Base-by-base conservation (phyloP, 2,329 filamentous ascomycete species). In the Neofusicoccum parvum region DNA sequence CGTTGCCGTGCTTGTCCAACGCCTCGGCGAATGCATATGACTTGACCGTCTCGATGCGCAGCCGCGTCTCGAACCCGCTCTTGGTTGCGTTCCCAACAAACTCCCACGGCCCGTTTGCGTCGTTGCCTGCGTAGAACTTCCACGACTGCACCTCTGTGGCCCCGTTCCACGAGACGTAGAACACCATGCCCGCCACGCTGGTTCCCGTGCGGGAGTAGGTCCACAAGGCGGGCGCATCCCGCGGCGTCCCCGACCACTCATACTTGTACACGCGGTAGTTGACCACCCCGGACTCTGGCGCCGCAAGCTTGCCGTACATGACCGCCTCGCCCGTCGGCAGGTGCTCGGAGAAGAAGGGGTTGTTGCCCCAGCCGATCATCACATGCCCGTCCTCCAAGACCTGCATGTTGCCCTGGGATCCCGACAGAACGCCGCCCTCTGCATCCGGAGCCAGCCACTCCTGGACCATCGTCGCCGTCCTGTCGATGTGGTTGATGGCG, bases 221-320 rank as follows among this genome's bases (percentile, higher is more conserved):
- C 64, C 43, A 67, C 15, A 69, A 49, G 4, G 67, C 46, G 36
- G 67, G 68, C 32, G 48, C 59, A 17, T 58, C 64, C 12, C 59
- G 45, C 9, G 68, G 68, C 34, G 46, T 65, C 0, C 82, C 84
- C 3, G 79, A 79, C 84, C 86, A 89, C 64, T 81, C 76, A 68
- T 79, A 82, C 70, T 84, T 85, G 72, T 83, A 83, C 2, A 80
- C 81, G 37, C 86, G 81, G 69, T 88, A 88, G 62, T 82, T 85
- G 70, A 83, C 80, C 2, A 84, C 80, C 3, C 71, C 50, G 73
- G 75, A 60, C 14, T 67, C 51, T 32, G 67, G 65, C 1, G 43
- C 49, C 53, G 69, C 80, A 70, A 86, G 76, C 69, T 84, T 83
- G 5, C 76, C 79, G 66, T 87, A 83, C 77, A 86, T 86, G 17